Evolutionary conservation across 2,329 filamentous ascomycete species (phyloP).

Genomic region (Nigrospora sphaerica): DNA sequence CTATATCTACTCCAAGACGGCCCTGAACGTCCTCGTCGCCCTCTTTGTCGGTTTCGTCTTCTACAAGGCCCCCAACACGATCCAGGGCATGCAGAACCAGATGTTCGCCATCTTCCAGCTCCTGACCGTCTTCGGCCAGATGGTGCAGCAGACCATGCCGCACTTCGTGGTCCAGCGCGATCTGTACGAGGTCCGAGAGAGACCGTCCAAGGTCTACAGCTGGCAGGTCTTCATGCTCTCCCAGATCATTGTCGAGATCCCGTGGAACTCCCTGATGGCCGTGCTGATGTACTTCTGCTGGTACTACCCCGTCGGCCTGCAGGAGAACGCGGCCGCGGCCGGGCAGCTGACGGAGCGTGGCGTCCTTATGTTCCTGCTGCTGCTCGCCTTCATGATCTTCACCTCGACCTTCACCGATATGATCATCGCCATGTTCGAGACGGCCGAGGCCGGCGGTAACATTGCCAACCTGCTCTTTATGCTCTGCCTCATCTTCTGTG

Average conservation of each 20-base stretch:
- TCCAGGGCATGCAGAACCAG: constrained; percentile 73
- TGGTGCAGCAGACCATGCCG: constrained; percentile 72
- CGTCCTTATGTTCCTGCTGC: constrained; percentile 68
- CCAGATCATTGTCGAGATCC: constrained; percentile 74
- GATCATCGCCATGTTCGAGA: constrained; percentile 65
- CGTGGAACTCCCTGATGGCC: constrained; percentile 70
- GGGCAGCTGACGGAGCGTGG: constrained; percentile 59
- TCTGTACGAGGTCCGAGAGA: constrained; percentile 75
- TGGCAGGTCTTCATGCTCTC: constrained; percentile 79
- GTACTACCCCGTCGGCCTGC: constrained; percentile 77
- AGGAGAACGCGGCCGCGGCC: constrained; percentile 57
- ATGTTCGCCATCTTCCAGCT: constrained; percentile 80
- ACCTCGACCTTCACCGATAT: constrained; percentile 72
- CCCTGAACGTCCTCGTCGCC: constrained; percentile 49
- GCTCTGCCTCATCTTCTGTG: constrained; percentile 64
- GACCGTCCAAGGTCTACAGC: constrained; percentile 71
- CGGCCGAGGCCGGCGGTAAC: constrained; percentile 66
- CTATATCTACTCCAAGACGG: constrained; percentile 70
- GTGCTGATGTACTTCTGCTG: constrained; percentile 70
- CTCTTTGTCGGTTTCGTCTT: constrained; percentile 79
- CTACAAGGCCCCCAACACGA: constrained; percentile 59
- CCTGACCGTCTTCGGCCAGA: constrained; percentile 69
- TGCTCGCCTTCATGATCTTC: constrained; percentile 68
- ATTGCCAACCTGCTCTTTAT: constrained; percentile 67
- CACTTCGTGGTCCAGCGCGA: constrained; percentile 72